A percentile compares a stretch with the other conserved stretches of the same genome.
These are phyloP conservation scores for Lepiota venenata DNA, from an alignment of 768 basidiomycete genomes.

Conservation along the genomic window DNA sequence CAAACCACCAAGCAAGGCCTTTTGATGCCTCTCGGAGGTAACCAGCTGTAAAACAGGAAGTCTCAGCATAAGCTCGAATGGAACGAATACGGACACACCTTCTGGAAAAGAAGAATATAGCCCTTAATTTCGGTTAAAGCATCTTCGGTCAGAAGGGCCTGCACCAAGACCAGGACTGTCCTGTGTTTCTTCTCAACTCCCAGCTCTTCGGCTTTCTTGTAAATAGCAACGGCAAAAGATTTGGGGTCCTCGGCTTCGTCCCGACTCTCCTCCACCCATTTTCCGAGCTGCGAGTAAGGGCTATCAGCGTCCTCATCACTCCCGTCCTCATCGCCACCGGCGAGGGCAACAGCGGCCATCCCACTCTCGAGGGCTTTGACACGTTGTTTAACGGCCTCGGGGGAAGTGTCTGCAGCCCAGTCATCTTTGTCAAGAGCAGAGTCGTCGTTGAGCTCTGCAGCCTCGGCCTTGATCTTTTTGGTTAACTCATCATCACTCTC, in stretches of 20 bases:
- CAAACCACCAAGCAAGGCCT: slow-evolving; percentile 88
- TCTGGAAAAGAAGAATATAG: slow-evolving; percentile 69
- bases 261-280: slow-evolving; percentile 79
- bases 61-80: background rate
- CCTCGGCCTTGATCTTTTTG: slow-evolving; percentile 89
- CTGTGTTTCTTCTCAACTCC: slow-evolving; percentile 96
- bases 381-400: slow-evolving; percentile 84
- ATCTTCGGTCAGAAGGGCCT: slow-evolving; percentile 78
- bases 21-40: slow-evolving; percentile 93
- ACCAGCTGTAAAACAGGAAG: slow-evolving; percentile 55
- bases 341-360: slow-evolving; percentile 49
- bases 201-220: slow-evolving; percentile 86
- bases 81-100: slow-evolving; percentile 44
- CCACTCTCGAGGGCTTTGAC: slow-evolving; percentile 64
- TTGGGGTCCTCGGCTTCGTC: slow-evolving; percentile 42
- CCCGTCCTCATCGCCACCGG: slow-evolving; percentile 82
- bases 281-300: slow-evolving; percentile 80
- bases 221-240: slow-evolving; percentile 63
- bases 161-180: slow-evolving; percentile 76
- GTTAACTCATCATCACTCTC: slow-evolving; percentile 89
- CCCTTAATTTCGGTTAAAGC: slow-evolving; percentile 60
- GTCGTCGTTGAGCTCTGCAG: slow-evolving; percentile 67
- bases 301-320: slow-evolving; percentile 86
- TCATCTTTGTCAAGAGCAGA: slow-evolving; percentile 64
- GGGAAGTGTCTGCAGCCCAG: slow-evolving; percentile 91